phyloP scores from a whole-genome alignment of 192 early-diverging fungal species.

The Podila epicladia region DNA sequence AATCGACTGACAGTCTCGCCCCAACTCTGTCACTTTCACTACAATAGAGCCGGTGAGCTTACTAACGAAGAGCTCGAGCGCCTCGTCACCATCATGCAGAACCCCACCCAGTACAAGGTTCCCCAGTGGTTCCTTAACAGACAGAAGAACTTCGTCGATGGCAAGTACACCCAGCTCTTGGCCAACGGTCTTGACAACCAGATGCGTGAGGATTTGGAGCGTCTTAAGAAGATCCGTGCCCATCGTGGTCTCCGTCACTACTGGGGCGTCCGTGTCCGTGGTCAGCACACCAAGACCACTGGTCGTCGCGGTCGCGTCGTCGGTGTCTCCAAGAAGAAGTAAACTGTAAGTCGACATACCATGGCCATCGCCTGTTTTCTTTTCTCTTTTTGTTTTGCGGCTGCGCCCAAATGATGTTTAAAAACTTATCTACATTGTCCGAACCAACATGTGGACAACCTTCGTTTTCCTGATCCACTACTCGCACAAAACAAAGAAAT shows the following conservation, averaged over 20 bases:
- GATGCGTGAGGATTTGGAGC: constrained; percentile 98
- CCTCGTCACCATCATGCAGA: constrained; percentile 98
- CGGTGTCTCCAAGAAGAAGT: constrained; percentile 99
- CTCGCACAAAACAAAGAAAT: background rate
- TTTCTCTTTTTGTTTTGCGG: background rate
- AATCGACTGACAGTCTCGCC: background rate
- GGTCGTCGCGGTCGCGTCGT: constrained; percentile 96
- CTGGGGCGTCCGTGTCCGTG: constrained; percentile 98
- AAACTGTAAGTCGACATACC: constrained; percentile 77
- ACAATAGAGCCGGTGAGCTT: constrained; percentile 92
- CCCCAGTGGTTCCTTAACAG: constrained; percentile 99
- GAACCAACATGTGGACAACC: constrained; percentile 55
- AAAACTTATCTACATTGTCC: constrained; percentile 72
- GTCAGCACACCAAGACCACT: constrained; percentile 99
- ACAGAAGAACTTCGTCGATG: constrained; percentile 97
- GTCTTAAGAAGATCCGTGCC: constrained; percentile 98
- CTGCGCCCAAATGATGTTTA: constrained; percentile 39
- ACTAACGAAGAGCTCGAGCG: constrained; percentile 98
- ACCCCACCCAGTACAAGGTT: constrained; percentile 99
- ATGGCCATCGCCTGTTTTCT: constrained; percentile 58
- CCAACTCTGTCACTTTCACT: too few species aligned
- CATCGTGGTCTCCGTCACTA: constrained; percentile 99
- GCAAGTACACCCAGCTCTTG: constrained; percentile 94
- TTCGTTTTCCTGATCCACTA: constrained; percentile 36
- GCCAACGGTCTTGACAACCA: constrained; percentile 96